Base-by-base conservation (phyloP, 2,329 filamentous ascomycete species). In the Monilinia laxa region DNA sequence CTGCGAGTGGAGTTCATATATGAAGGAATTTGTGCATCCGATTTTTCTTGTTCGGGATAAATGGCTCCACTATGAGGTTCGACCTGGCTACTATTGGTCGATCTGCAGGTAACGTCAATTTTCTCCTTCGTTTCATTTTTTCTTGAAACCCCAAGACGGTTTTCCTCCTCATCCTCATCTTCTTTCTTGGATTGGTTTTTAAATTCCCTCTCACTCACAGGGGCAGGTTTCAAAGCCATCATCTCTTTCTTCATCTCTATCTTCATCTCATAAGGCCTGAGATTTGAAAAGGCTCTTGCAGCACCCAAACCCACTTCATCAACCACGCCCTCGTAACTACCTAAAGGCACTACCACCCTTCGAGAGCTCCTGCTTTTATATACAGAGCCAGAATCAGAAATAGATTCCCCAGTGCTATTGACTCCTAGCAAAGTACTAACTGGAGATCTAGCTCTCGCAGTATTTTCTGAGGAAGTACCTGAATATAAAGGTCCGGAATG, bases 361-460 rank as follows among this genome's bases (percentile, higher is more conserved):
- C 14, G 31, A 4, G 16, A 12, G 10, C n/a, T 31, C 31, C n/a
- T 51, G 7, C 20, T 35, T 51, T 25, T 35, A 25, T 11, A 16
- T 18, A n/a, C 54, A 40, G 35, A 57, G 9, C 28, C 28, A 35
- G 16, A 62, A 14, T 16, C 59, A 28, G 42, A 10, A 3, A 25
- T 25, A 54, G 25, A n/a, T 47, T 20, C 9, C 20, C 45, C 20
- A 9, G 20, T 31, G 18, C 4, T 12, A 31, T 45, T 23, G 45
- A 60, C 20, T 11, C 58, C 31, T 18, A 62, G 58, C 14, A 62
- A 12, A 14, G 31, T 51, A 20, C 58, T 51, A 25, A 62, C 58
- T 51, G 58, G 58, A 62, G 58, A 62, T 49, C 58, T 62, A 38
- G 58, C 58, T 62, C 45, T 62, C 20, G 51, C 6, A 25, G 58